Percentiles rank a stretch among this genome's conserved stretches.
phyloP scores from a whole-genome alignment of 75 land plant genomes.

The Larix kaempferi region DNA sequence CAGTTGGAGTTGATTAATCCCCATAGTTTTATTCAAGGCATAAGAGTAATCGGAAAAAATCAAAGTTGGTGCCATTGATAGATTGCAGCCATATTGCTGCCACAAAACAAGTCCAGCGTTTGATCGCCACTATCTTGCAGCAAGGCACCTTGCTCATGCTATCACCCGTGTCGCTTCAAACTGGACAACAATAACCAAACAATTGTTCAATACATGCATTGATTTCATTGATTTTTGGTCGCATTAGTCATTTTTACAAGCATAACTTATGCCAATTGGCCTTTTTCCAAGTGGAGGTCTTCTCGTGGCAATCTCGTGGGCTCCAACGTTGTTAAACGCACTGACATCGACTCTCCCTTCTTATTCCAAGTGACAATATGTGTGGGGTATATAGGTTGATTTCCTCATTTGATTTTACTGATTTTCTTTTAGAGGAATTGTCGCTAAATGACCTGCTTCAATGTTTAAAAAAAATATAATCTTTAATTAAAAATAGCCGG shows the following conservation, averaged over 20 bases:
- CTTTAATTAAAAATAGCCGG: no score
- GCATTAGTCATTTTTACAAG: not conserved
- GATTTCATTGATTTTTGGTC: not conserved
- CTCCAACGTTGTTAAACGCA: not conserved
- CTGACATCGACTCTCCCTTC: no score
- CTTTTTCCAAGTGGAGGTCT: not conserved
- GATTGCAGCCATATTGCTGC: slow-evolving; percentile 82
- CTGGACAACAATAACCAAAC: not conserved
- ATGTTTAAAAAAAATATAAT: no score
- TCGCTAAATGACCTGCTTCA: no score
- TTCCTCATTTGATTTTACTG: no score
- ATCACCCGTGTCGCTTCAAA: not conserved
- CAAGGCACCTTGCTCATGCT: not conserved
- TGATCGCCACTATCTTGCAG: not conserved
- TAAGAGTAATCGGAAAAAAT: slow-evolving; percentile 82
- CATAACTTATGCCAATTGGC: not conserved
- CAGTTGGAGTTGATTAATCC: slow-evolving; percentile 74
- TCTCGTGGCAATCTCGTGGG: no score
- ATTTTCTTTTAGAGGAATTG: no score
- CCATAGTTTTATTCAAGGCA: slow-evolving; percentile 56
- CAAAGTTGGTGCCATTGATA: slow-evolving; percentile 67
- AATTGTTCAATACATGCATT: not conserved
- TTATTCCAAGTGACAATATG: no score
- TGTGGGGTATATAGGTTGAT: no score
- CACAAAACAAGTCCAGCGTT: slow-evolving; percentile 63